phyloP scores from a whole-genome alignment of 306 rosid species.

The Vicia faba region DNA sequence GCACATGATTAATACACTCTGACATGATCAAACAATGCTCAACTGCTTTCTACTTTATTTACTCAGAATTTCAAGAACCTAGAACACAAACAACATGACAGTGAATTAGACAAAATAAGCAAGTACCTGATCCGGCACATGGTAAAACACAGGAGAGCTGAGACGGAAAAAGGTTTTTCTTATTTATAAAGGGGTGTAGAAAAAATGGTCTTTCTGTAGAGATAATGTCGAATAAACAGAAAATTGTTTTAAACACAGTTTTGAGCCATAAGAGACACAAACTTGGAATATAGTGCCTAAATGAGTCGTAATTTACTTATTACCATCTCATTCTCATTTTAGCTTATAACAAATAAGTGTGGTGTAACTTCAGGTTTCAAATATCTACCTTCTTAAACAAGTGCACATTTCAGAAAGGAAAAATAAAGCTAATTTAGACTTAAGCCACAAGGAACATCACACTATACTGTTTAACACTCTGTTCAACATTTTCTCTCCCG shows the following conservation, averaged over 20 bases:
- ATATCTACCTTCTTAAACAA: slow-evolving; percentile 20
- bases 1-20: slow-evolving; percentile 12
- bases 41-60: slow-evolving; percentile 1
- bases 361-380: background rate
- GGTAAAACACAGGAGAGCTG: background rate
- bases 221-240: background rate
- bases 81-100: slow-evolving; percentile 11
- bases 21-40: slow-evolving; percentile 25
- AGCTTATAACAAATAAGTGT: background rate
- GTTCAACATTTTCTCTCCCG: background rate
- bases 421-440: background rate
- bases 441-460: background rate
- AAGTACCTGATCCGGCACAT: slow-evolving; percentile 5
- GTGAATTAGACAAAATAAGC: slow-evolving; percentile 7
- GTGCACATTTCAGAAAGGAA: background rate
- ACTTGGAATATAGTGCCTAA: background rate
- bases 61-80: slow-evolving; percentile 32
- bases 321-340: slow-evolving; percentile 8
- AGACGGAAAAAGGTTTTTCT: background rate
- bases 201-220: background rate
- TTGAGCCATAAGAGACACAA: slow-evolving; percentile 1
- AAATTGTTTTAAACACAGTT: slow-evolving; percentile 8
- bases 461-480: background rate
- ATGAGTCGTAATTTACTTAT: background rate
- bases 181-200: background rate